phyloP scores from a whole-genome alignment of 1,284 basidiomycete species.

The Microbotryomycetes sp. region DNA sequence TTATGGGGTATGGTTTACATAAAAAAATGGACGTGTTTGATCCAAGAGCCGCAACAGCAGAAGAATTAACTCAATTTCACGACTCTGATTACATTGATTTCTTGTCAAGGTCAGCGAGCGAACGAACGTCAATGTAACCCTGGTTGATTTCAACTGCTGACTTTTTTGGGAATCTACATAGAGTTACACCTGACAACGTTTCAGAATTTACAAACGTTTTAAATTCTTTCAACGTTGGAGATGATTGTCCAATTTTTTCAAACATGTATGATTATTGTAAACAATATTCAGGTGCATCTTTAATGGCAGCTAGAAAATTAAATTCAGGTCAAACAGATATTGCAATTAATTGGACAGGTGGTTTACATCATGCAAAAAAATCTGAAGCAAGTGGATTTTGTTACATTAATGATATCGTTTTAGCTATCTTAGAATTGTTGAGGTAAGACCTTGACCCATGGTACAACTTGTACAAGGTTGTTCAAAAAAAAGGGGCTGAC shows the following conservation, averaged over 20 bases:
- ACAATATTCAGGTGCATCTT: slow-evolving; percentile 83
- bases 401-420: slow-evolving; percentile 91
- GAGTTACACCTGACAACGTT: slow-evolving; percentile 76
- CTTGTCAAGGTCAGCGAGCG: slow-evolving; percentile 62
- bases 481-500: not conserved
- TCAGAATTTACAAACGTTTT: slow-evolving; percentile 45
- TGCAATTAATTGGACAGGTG: slow-evolving; percentile 95
- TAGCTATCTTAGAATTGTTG: slow-evolving; percentile 85
- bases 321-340: slow-evolving; percentile 85
- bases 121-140: not conserved
- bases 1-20: slow-evolving; percentile 92
- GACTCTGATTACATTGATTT: slow-evolving; percentile 92
- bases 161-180: slow-evolving; percentile 38
- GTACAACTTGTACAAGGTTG: not conserved
- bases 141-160: not conserved
- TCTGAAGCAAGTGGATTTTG: slow-evolving; percentile 95
- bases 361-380: slow-evolving; percentile 91
- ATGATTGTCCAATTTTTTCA: slow-evolving; percentile 89
- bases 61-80: slow-evolving; percentile 86
- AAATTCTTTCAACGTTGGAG: slow-evolving; percentile 44
- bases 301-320: slow-evolving; percentile 82
- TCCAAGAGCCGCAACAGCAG: slow-evolving; percentile 78
- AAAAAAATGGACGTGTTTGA: slow-evolving; percentile 93
- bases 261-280: slow-evolving; percentile 88
- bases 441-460: slow-evolving; percentile 50